phyloP scores from a whole-genome alignment of 2,329 filamentous ascomycete species.

The Arthrobotrys musiformis region DNA sequence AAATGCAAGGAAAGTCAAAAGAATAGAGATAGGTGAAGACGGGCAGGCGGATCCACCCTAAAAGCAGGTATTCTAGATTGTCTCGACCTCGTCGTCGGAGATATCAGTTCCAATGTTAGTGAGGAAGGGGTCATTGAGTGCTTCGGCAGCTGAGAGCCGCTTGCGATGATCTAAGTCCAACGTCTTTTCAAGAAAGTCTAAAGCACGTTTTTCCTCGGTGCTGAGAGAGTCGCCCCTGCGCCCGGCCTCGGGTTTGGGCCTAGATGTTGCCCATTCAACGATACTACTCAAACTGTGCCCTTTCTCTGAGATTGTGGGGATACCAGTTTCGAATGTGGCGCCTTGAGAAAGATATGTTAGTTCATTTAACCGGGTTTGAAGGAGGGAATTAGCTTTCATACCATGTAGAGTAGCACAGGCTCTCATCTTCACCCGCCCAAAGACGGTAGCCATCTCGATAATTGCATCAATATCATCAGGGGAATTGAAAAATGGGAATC shows the following conservation, averaged over 20 bases:
- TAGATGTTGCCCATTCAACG: constrained; percentile 90
- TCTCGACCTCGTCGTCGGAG: constrained; percentile 60
- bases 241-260: no score
- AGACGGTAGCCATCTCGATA: constrained; percentile 96
- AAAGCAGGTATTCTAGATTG: no score
- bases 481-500: constrained; percentile 98
- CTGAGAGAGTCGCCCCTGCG: constrained; percentile 71
- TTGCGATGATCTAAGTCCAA: constrained; percentile 80
- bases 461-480: constrained; percentile 98
- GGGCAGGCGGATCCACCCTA: no score
- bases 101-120: constrained; percentile 60
- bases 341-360: constrained; percentile 40
- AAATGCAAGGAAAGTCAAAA: not conserved
- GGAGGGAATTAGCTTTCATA: not conserved
- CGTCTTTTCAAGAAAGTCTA: constrained; percentile 76
- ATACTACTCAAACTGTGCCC: constrained; percentile 94
- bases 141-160: constrained; percentile 79
- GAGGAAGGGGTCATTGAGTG: constrained; percentile 78
- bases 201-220: constrained; percentile 76
- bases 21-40: not conserved
- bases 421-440: constrained; percentile 86
- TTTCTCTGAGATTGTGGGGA: constrained; percentile 85
- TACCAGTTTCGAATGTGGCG: constrained; percentile 89
- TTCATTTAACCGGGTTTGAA: not conserved
- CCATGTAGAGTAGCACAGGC: constrained; percentile 84